Conservation (phyloP, 768 basidiomycete genomes). For the Crassisporium funariophilum region DNA sequence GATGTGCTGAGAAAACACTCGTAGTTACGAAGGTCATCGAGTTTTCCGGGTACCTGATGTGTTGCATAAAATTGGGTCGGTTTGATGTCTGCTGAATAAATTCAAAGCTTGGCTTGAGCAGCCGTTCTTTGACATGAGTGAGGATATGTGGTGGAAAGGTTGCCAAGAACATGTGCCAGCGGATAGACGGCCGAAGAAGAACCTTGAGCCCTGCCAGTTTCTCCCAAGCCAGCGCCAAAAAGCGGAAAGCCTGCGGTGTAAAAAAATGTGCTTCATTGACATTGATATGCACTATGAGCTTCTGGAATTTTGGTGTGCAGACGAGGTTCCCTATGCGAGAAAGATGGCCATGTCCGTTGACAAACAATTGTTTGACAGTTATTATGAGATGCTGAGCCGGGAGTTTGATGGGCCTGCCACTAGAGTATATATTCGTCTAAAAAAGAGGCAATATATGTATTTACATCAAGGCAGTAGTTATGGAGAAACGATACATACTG, state of each 20-base stretch:
- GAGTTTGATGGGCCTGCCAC: no score
- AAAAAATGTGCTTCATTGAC: constrained; percentile 29
- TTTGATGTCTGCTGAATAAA: constrained; percentile 23
- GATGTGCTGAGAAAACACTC: constrained; percentile 23
- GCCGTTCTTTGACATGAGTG: constrained; percentile 12
- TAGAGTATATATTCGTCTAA: no score
- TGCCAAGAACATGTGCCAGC: constrained; percentile 19
- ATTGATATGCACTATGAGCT: constrained; percentile 6
- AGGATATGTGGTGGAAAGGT: constrained; percentile 27
- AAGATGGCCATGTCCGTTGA: no score
- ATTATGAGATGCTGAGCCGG: no score
- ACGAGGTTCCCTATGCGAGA: no score
- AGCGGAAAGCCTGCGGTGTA: constrained; percentile 20
- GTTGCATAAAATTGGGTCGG: constrained; percentile 31
- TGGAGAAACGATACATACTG: no score
- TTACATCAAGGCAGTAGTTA: no score
- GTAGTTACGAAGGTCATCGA: constrained; percentile 27
- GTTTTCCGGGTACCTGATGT: constrained; percentile 19
- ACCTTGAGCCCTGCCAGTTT: constrained; percentile 17
- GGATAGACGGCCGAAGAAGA: constrained; percentile 8
- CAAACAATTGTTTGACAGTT: no score
- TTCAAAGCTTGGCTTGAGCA: constrained; percentile 12
- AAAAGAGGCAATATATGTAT: no score
- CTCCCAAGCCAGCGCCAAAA: constrained; percentile 22
- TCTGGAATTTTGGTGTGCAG: no score